phyloP scores from a whole-genome alignment of 1,284 basidiomycete genomes.

The Fistulinella cinereoalba region DNA sequence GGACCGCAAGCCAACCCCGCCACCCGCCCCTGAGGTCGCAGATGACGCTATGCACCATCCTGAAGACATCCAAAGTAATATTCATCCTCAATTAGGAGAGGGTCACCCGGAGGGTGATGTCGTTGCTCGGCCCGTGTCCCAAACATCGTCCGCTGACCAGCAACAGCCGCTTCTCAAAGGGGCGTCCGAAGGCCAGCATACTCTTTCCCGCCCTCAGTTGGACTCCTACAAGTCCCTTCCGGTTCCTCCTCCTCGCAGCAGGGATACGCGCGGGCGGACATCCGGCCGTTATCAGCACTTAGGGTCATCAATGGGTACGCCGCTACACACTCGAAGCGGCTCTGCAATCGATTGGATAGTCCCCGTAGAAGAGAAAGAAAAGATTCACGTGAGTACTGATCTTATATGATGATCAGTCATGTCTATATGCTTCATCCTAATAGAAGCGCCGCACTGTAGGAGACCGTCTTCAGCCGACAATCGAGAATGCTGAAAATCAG shows the following conservation, averaged over 20 bases:
- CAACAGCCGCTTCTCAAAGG: slow-evolving; percentile 1
- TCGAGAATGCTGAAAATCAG: slow-evolving; percentile 40
- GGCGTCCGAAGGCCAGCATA: slow-evolving; percentile 5
- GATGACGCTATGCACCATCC: neutral
- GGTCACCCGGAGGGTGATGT: neutral
- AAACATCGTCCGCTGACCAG: slow-evolving; percentile 11
- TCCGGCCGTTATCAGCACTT: slow-evolving; percentile 9
- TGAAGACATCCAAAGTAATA: slow-evolving; percentile 2
- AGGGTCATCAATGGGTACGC: neutral
- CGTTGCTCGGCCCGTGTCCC: neutral
- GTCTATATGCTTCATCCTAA: neutral
- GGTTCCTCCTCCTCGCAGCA: neutral
- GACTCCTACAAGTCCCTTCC: no score
- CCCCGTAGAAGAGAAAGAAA: slow-evolving; percentile 22
- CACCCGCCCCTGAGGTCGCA: neutral
- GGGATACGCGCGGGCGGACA: slow-evolving; percentile 15
- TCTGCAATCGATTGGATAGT: slow-evolving; percentile 31
- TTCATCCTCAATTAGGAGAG: no score
- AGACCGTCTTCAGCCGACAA: slow-evolving; percentile 45
- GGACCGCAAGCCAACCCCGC: slow-evolving; percentile 5
- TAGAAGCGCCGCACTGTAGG: slow-evolving; percentile 35
- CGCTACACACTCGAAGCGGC: neutral
- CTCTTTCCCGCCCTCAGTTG: neutral
- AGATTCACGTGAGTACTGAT: no score
- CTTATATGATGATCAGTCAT: slow-evolving; percentile 8